Evolutionary conservation across 192 early-diverging fungal species (phyloP).

Genomic region (Coemansia sp.): DNA sequence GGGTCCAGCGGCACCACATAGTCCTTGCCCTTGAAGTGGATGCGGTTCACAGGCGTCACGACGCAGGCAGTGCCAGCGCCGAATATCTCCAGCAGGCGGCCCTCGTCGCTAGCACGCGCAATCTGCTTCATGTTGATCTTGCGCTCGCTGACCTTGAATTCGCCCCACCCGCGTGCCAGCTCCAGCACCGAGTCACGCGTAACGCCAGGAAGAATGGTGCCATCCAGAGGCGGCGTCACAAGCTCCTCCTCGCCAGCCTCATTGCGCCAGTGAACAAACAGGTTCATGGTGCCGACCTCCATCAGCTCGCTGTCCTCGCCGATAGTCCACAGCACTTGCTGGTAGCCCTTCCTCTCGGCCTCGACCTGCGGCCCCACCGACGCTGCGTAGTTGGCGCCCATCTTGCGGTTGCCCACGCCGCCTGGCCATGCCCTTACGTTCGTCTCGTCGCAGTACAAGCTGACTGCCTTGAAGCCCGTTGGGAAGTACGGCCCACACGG

Average conservation of each 20-base stretch:
- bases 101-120: slow-evolving; percentile 72
- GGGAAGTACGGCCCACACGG: slow-evolving; percentile 97
- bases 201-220: slow-evolving; percentile 94
- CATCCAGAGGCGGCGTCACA: slow-evolving; percentile 90
- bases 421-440: slow-evolving; percentile 95
- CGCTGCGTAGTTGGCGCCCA: slow-evolving; percentile 71
- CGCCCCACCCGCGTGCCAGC: slow-evolving; percentile 79
- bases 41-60: slow-evolving; percentile 88
- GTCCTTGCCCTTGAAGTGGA: slow-evolving; percentile 79
- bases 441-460: slow-evolving; percentile 80
- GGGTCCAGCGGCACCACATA: slow-evolving; percentile 88
- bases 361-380: slow-evolving; percentile 74
- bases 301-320: slow-evolving; percentile 84
- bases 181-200: slow-evolving; percentile 90
- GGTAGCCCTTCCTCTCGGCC: slow-evolving; percentile 86
- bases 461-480: slow-evolving; percentile 89
- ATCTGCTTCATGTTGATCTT: slow-evolving; percentile 82
- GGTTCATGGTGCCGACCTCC: slow-evolving; percentile 98
- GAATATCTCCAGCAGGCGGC: slow-evolving; percentile 90
- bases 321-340: slow-evolving; percentile 96
- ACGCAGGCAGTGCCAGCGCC: slow-evolving; percentile 96
- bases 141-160: slow-evolving; percentile 87
- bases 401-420: slow-evolving; percentile 91
- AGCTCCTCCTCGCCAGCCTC: slow-evolving; percentile 82
- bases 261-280: slow-evolving; percentile 89